Evolutionary conservation across 345 rosid genomes (phyloP), one percentile per base, ranked within the genome.

Genomic region (Syzygium oleosum): DNA sequence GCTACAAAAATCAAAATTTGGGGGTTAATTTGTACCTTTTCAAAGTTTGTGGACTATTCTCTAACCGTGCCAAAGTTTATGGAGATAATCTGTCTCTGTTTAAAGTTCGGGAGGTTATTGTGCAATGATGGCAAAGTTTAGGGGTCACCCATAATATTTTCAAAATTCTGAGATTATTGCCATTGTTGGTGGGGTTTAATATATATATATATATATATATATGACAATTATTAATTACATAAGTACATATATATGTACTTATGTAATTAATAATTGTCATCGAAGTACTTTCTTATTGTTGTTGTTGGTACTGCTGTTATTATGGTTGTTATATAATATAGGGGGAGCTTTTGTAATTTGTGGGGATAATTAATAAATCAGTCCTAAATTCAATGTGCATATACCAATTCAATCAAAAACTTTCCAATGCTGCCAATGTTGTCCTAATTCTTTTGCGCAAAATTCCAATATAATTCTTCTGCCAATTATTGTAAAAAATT

Each of bases 381-480:
- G 19, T 34, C 3, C 1, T 68, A 0, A 31, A 68, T 7, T 68
- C 1, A 68, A 17, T 34, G 23, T 68, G 22, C 1, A 1, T 2
- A 19, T 2, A 34, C 3, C 13, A 0, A 17, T 34, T 68, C 19
- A 34, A 5, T 17, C 0, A 4, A 2, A 31, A 17, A 0, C 6
- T 68, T 68, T 34, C 4, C 19, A 68, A 9, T 34, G 6, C 5
- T 68, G 12, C 6, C 21, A 17, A 34, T 16, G 43, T 68, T 68
- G 4, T 29, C 41, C 34, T 15, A 16, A 14, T 7, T 14, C 11
- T 63, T 63, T 3, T 63, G 38, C 0, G 0, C 0, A 27, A 56
- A 56, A 23, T 9, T 23, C 1, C 29, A 58, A 58, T 58, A 2
- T 12, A 59, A 12, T n/a, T 2, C 73, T 61, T 8, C 6, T 61